phyloP scores from a whole-genome alignment of 1,139 yeast species.

The Debaryomyces singareniensis region DNA sequence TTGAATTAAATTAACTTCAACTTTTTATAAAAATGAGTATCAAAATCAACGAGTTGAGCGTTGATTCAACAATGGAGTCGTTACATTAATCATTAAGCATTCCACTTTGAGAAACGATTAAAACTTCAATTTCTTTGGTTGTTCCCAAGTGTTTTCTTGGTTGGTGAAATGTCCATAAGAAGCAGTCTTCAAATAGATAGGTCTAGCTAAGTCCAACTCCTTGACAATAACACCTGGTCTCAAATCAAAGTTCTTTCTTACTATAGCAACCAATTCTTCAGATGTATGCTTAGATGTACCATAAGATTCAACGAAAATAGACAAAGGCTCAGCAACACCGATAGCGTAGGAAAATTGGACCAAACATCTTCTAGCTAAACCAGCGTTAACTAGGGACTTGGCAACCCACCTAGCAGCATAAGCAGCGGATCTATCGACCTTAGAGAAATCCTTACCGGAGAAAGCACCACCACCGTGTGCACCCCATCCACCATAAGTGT shows the following conservation, averaged over 20 bases:
- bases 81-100: slow-evolving; percentile 37
- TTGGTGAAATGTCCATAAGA: slow-evolving; percentile 99
- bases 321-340: slow-evolving; percentile 99
- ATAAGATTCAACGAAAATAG: slow-evolving; percentile 94
- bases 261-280: slow-evolving; percentile 83
- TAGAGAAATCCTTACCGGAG: slow-evolving; percentile 99
- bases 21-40: slow-evolving; percentile 5
- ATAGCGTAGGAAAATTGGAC: slow-evolving; percentile 99
- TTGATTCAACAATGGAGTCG: slow-evolving; percentile 30
- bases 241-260: slow-evolving; percentile 91
- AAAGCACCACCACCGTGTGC: slow-evolving; percentile 99
- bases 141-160: slow-evolving; percentile 98
- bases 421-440: slow-evolving; percentile 99
- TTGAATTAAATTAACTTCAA: slow-evolving; percentile 8
- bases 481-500: slow-evolving; percentile 99
- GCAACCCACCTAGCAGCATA: slow-evolving; percentile 99
- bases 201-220: slow-evolving; percentile 96
- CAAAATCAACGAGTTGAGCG: slow-evolving; percentile 50
- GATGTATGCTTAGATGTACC: slow-evolving; percentile 92
- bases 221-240: slow-evolving; percentile 99
- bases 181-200: slow-evolving; percentile 98
- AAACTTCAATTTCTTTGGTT: slow-evolving; percentile 81
- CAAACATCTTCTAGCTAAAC: slow-evolving; percentile 93
- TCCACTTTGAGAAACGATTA: slow-evolving; percentile 28
- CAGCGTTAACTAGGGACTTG: slow-evolving; percentile 91